Base-by-base conservation (phyloP, 768 basidiomycete genomes). In the Rhizopogon vesiculosus region DNA sequence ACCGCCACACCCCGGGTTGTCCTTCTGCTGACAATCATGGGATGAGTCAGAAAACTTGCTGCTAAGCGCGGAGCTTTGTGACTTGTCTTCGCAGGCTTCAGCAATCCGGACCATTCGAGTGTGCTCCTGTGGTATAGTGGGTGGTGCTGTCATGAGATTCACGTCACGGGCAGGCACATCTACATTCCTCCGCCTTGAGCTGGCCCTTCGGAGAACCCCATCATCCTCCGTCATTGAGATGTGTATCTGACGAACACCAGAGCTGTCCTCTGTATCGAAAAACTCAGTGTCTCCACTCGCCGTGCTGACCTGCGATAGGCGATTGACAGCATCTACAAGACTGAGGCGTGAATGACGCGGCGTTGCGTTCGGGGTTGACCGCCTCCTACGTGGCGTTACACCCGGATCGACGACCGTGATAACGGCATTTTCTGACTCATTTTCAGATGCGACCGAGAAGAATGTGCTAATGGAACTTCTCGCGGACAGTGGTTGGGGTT, bases 401-500 rank as follows among this genome's bases (percentile, higher is more conserved):
- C 40, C 15, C 12, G 39, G 35, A 31, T 44, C 52, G n/a, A 46
- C n/a, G 3, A 41, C 31, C 10, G 28, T 29, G 29, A 53, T 57
- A 19, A 42, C 29, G 8, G 48, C 33, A 31, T 45, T 31, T 0
- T 28, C 35, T 3, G 29, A 6, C 2, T 59, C 56, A n/a, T 64
- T 69, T 1, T 68, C 67, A 6, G 59, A 53, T 13, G 51, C 8
- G 22, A 64, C 9, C 6, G 68, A 69, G 22, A 56, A 62, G 41
- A 69, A 69, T 2, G 64, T 69, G 41, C 59, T 59, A 1, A 62
- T 18, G 7, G 69, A 69, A 4, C 69, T 69, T 40, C 64, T 69
- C 7, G 64, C 61, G 7, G 68, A 69, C 42, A 69, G 56, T 39
- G 56, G 51, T 39, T 57, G 51, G 1, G 56, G 59, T 3, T 55